A percentile compares a stretch with the other conserved stretches of the same genome.
Conservation (phyloP, 169 alveolate genomes). For the Eimeria nieschulzi region DNA sequence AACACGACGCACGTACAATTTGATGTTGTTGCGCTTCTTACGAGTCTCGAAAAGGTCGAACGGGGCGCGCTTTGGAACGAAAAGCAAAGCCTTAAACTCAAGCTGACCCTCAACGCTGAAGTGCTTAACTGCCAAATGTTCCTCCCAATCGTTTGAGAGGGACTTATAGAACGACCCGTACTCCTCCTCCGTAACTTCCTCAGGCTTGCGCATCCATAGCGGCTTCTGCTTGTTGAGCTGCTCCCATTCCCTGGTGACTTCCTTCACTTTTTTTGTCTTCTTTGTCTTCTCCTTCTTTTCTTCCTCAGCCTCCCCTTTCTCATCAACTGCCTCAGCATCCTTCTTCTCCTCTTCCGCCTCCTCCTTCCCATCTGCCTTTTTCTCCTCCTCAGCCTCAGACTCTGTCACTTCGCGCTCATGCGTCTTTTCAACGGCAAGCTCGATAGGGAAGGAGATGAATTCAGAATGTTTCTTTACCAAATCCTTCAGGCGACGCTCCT, state of each 20-base stretch:
- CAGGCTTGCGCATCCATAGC: slow-evolving; percentile 99
- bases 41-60: slow-evolving; percentile 99
- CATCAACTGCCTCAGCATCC: slow-evolving; percentile 84
- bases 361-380: slow-evolving; percentile 82
- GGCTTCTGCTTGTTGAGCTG: slow-evolving; percentile 98
- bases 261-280: slow-evolving; percentile 98
- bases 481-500: slow-evolving; percentile 98
- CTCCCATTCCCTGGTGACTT: slow-evolving; percentile 97
- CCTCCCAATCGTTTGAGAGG: slow-evolving; percentile 99
- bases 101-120: slow-evolving; percentile 99
- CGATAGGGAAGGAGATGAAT: slow-evolving; percentile 99
- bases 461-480: slow-evolving; percentile 99
- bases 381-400: slow-evolving; percentile 96
- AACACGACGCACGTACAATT: slow-evolving; percentile 98
- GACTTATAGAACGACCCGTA: slow-evolving; percentile 98
- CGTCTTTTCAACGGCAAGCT: slow-evolving; percentile 97
- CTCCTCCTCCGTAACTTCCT: slow-evolving; percentile 98
- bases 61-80: slow-evolving; percentile 99
- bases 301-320: slow-evolving; percentile 85
- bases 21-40: slow-evolving; percentile 99
- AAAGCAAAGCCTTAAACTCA: slow-evolving; percentile 98
- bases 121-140: slow-evolving; percentile 98
- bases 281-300: slow-evolving; percentile 92
- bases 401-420: slow-evolving; percentile 98
- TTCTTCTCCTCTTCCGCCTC: slow-evolving; percentile 85